Percentiles rank a stretch among this genome's conserved stretches.
These are phyloP conservation scores for Pyronema domesticum DNA, from an alignment of 495 filamentous ascomycete genomes.

Conservation along the genomic window DNA sequence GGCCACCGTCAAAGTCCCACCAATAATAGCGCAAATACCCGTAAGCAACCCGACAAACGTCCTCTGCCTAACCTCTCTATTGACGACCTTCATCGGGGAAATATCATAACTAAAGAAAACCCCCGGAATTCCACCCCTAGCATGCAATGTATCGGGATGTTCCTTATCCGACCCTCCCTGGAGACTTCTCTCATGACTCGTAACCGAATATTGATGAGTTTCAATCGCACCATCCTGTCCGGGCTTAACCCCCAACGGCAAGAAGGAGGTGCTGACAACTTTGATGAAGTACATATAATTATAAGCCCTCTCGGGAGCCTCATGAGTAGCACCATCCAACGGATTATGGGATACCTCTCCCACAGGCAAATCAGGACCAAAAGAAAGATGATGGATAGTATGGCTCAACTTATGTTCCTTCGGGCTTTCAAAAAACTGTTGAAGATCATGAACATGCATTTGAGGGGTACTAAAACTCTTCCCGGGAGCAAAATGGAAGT, in stretches of 20 bases:
- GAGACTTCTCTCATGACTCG: constrained; percentile 78
- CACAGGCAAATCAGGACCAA: constrained; percentile 71
- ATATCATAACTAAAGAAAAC: constrained; percentile 99
- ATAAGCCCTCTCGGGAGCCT: constrained; percentile 60
- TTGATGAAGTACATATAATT: constrained; percentile 99
- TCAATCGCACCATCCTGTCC: constrained; percentile 44
- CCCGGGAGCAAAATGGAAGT: constrained; percentile 96
- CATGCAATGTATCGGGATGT: constrained; percentile 78
- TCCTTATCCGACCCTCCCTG: constrained; percentile 60
- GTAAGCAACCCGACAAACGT: constrained; percentile 78
- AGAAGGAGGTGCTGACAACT: constrained; percentile 85
- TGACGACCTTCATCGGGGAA: constrained; percentile 99
- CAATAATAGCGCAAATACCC: constrained; percentile 84
- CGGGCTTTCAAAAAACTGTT: constrained; percentile 65
- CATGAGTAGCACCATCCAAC: constrained; percentile 64
- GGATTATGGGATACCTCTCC: constrained; percentile 42
- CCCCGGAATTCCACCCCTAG: constrained; percentile 78
- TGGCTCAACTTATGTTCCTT: constrained; percentile 76
- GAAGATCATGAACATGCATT: constrained; percentile 92
- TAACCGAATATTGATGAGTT: constrained; percentile 95
- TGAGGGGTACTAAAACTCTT: constrained; percentile 84
- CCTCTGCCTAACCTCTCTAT: constrained; percentile 76
- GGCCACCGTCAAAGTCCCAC: constrained; percentile 87
- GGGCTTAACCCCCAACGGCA: constrained; percentile 42
- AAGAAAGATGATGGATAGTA: constrained; percentile 73